Evolutionary conservation across 768 basidiomycete genomes (phyloP).

Genomic region (Hericium erinaceus): DNA sequence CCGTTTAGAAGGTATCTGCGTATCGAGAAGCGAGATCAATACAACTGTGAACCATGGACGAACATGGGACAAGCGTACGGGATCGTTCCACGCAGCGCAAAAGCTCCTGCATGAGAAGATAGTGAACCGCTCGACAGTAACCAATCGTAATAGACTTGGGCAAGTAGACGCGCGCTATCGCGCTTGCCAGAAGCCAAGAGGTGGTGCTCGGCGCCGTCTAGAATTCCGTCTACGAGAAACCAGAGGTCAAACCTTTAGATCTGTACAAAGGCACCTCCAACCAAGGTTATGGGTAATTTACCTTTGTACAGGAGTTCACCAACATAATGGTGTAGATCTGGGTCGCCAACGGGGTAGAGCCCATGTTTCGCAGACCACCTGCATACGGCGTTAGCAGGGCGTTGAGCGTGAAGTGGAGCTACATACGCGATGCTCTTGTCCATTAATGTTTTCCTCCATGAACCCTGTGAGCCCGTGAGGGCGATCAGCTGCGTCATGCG

Average conservation of each 20-base stretch:
- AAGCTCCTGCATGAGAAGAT: slow-evolving; percentile 40
- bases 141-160: slow-evolving; percentile 86
- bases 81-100: slow-evolving; percentile 77
- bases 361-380: slow-evolving; percentile 86
- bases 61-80: slow-evolving; percentile 47
- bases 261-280: background rate
- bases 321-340: slow-evolving; percentile 79
- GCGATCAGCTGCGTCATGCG: slow-evolving; percentile 89
- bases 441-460: slow-evolving; percentile 88
- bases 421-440: slow-evolving; percentile 77
- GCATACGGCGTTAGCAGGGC: slow-evolving; percentile 7
- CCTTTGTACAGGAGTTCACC: slow-evolving; percentile 87
- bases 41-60: background rate
- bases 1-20: slow-evolving; percentile 74
- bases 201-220: slow-evolving; percentile 70
- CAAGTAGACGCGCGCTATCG: slow-evolving; percentile 80
- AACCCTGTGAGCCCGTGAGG: slow-evolving; percentile 63
- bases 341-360: slow-evolving; percentile 80
- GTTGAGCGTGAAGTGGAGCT: slow-evolving; percentile 1
- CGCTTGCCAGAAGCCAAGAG: slow-evolving; percentile 80
- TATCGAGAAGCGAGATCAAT: background rate
- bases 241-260: background rate
- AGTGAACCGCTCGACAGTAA: slow-evolving; percentile 30
- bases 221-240: slow-evolving; percentile 52
- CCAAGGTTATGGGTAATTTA: slow-evolving; percentile 16